Evolutionary conservation across 2,329 filamentous ascomycete species (phyloP).

Genomic region (Fusarium sarcochroum): DNA sequence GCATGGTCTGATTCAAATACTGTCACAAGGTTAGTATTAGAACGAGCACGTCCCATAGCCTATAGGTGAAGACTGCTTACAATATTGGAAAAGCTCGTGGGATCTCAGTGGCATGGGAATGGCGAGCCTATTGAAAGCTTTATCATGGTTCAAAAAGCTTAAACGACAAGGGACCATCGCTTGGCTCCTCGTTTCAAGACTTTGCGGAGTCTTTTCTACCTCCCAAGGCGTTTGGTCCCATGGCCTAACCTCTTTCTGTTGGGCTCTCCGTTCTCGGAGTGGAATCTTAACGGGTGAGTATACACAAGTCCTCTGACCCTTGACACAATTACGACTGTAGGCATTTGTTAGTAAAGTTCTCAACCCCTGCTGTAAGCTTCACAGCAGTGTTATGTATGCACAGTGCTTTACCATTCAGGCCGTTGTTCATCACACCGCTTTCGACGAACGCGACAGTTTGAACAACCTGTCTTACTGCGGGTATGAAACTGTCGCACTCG

Average conservation of each 20-base stretch:
- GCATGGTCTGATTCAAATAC: constrained; percentile 4
- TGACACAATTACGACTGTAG: constrained; percentile 13
- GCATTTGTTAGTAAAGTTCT: not conserved
- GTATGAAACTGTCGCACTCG: constrained; percentile 17
- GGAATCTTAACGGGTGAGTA: constrained; percentile 11
- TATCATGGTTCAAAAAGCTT: not conserved
- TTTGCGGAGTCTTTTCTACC: not conserved
- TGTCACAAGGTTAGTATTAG: not conserved
- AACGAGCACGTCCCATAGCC: not conserved
- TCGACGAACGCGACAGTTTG: constrained; percentile 18
- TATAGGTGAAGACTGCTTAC: not conserved
- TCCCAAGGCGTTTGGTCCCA: constrained; percentile 27
- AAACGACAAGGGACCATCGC: not conserved
- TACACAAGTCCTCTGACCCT: not conserved
- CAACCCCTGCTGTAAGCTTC: not conserved
- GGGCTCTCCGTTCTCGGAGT: constrained; percentile 13
- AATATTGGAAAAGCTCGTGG: constrained; percentile 26
- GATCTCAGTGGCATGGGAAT: constrained; percentile 20
- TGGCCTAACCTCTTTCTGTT: constrained; percentile 17
- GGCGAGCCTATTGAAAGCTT: constrained; percentile 12
- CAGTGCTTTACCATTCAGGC: constrained; percentile 15
- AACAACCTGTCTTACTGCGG: constrained; percentile 20
- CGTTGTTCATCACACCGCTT: constrained; percentile 27
- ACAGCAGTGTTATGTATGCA: not conserved
- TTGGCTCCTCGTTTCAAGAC: not conserved